phyloP scores from a whole-genome alignment of 2,329 filamentous ascomycete genomes.

The Sclerotinia trifoliorum region DNA sequence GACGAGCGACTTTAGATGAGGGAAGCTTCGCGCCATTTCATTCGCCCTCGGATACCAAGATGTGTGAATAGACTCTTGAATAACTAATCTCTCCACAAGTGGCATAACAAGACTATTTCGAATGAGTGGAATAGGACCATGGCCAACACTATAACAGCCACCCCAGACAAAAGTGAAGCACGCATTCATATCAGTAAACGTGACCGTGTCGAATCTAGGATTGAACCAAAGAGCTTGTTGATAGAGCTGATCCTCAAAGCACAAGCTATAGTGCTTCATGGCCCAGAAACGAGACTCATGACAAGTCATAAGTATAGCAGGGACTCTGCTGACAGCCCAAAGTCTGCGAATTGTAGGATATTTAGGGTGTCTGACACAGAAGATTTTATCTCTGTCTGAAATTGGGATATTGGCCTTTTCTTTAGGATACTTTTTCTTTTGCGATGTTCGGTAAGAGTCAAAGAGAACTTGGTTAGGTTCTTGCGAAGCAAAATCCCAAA shows the following conservation, averaged over 20 bases:
- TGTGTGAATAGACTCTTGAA: fast-evolving
- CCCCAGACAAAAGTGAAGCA: background rate
- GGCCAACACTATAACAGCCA: background rate
- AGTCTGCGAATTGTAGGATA: background rate
- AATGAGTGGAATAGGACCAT: fast-evolving
- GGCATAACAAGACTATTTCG: background rate
- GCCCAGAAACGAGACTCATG: constrained; percentile 4
- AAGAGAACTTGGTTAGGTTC: background rate
- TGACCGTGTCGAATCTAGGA: background rate
- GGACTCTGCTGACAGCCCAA: background rate
- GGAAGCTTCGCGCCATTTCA: background rate
- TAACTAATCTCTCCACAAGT: background rate
- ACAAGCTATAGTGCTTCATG: background rate
- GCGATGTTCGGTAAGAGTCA: fast-evolving
- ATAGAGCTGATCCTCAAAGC: background rate
- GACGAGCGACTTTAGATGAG: background rate
- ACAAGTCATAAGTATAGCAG: constrained; percentile 4
- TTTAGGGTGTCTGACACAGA: background rate
- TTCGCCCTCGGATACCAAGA: fast-evolving
- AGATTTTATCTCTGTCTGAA: background rate
- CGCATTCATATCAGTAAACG: fast-evolving
- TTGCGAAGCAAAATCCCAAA: background rate
- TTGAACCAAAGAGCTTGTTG: background rate
- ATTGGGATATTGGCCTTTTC: too few species aligned
- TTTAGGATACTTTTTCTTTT: too few species aligned